A percentile compares a stretch with the other conserved stretches of the same genome.
phyloP scores from a whole-genome alignment of 2,329 filamentous ascomycete species.

The Orbilia brochopaga region DNA sequence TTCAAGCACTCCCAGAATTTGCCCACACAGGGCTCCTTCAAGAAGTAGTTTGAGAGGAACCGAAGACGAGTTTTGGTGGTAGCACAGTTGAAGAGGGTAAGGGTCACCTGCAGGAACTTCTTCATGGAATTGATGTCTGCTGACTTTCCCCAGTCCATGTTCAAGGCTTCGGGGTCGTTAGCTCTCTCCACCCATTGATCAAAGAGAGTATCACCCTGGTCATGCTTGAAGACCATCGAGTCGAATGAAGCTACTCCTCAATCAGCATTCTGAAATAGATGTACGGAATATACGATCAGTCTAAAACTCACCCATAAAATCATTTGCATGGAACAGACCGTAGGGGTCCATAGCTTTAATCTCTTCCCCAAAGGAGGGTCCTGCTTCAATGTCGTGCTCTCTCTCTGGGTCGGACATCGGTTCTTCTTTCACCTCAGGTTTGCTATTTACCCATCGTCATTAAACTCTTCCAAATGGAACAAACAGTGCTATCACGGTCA shows the following conservation, averaged over 20 bases:
- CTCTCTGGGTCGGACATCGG: too few species aligned
- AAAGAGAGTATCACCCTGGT: constrained; percentile 6
- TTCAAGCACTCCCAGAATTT: constrained; percentile 33
- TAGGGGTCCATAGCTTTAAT: not conserved
- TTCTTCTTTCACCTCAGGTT: not conserved
- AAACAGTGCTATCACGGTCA: too few species aligned
- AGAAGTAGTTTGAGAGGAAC: constrained; percentile 24
- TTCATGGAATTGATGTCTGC: constrained; percentile 18
- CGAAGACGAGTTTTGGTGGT: constrained; percentile 9
- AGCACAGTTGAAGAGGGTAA: constrained; percentile 16
- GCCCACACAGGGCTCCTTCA: constrained; percentile 20
- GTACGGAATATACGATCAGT: not conserved
- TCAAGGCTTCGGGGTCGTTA: constrained; percentile 3
- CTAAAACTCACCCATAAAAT: not conserved
- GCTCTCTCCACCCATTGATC: constrained; percentile 16
- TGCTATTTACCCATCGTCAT: too few species aligned
- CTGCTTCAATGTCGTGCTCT: not conserved
- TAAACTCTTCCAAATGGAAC: too few species aligned
- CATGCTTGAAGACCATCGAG: constrained; percentile 18
- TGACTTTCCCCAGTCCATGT: constrained; percentile 24
- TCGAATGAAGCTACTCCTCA: not conserved
- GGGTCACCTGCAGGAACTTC: constrained; percentile 17
- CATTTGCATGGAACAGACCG: constrained; percentile 3
- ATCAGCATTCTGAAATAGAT: not conserved
- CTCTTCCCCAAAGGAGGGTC: not conserved